Percentiles rank a stretch among this genome's conserved stretches.
phyloP scores from a whole-genome alignment of 345 rosid genomes.

The Eucalyptus shirleyi region DNA sequence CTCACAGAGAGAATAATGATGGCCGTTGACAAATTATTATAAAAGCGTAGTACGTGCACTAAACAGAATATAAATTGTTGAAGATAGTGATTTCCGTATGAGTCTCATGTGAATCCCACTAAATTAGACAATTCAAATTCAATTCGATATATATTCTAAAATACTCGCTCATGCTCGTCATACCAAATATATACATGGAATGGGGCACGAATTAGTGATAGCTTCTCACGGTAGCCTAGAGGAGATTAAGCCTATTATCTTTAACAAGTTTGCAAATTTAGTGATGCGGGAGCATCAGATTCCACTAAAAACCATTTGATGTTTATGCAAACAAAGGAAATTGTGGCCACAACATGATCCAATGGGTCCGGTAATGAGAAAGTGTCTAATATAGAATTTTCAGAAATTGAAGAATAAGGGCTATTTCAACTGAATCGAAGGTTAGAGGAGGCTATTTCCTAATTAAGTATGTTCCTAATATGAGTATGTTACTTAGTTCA shows the following conservation, averaged over 20 bases:
- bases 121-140: background rate
- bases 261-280: background rate
- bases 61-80: background rate
- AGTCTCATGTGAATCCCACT: background rate
- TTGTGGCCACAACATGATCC: background rate
- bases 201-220: background rate
- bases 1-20: too few relatives aligned
- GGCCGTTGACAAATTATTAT: background rate
- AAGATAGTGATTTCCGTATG: background rate
- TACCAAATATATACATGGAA: background rate
- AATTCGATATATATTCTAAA: background rate
- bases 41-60: background rate
- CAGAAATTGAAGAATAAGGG: background rate
- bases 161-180: background rate
- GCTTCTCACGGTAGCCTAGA: background rate
- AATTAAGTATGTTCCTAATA: background rate
- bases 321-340: background rate
- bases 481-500: background rate
- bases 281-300: background rate
- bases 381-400: background rate
- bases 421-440: background rate
- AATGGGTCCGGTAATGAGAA: background rate
- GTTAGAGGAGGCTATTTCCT: background rate
- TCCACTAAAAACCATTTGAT: background rate
- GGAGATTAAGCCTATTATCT: background rate